Base-by-base conservation (phyloP, 257 asterid species). In the Solanum corneliomulleri region DNA sequence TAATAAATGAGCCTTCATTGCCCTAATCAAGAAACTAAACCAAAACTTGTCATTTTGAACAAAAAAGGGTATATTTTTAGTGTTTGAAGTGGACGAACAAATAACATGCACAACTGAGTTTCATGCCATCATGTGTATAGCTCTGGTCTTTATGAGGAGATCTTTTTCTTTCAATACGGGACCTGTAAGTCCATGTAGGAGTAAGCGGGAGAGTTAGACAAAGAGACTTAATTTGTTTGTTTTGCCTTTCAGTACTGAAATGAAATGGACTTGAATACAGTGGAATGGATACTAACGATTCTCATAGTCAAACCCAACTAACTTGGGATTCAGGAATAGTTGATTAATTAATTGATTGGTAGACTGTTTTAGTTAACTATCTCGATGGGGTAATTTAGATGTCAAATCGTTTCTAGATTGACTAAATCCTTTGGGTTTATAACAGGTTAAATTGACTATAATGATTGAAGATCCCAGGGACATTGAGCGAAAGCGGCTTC, bases 381-480 rank as follows among this genome's bases (percentile, higher is more conserved):
- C 29, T 49, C 31, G 1, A 81, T 3, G 27, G n/a, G 84, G 25
- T 25, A 41, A 44, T 49, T 80, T 31, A 27, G 49, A 47, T 80
- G 29, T 81, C 69, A 49, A 49, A 4, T 80, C 11, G 31, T 29
- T 16, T 81, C 31, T 81, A 10, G 20, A 81, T 81, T 81, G 69
- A 49, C 60, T 20, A 33, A 37, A n/a, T 77, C 84, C 44, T 5
- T 75, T 49, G 62, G 29, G 42, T 78, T 45, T 14, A 42, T 91
- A 87, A 77, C 88, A 96, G 99, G 95, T 97, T 72, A 97, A 97
- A 86, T 89, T 97, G 80, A 97, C 99, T 2, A 72, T 95, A 88
- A 90, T 92, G 95, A 97, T 97, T 71, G 99, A 97, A 92, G 99
- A 97, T 78, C 99, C 99, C 31, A 93, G 99, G 90, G 99, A 97